These are phyloP conservation scores for Phialophora chinensis DNA, from an alignment of 2,329 filamentous ascomycete genomes.

Conservation along the genomic window DNA sequence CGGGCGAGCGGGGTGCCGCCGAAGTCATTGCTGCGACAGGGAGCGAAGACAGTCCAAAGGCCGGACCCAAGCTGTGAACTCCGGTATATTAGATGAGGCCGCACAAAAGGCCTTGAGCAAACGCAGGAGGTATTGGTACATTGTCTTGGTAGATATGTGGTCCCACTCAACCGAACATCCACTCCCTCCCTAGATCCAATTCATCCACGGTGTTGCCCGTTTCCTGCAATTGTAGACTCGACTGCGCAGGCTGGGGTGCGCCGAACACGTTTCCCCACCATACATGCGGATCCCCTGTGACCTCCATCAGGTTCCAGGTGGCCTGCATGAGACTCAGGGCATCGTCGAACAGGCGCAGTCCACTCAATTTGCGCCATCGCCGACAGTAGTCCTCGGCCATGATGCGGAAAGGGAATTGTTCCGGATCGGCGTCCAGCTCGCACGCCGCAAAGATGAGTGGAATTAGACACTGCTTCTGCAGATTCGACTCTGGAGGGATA, in stretches of 20 bases:
- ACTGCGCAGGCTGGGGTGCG: no score
- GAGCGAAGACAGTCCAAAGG: neutral
- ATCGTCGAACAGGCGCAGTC: neutral
- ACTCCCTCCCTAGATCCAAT: no score
- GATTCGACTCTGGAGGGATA: constrained; percentile 2
- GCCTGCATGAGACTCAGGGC: constrained; percentile 9
- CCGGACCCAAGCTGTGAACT: no score
- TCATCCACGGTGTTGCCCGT: no score
- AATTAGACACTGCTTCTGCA: constrained; percentile 20
- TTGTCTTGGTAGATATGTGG: no score
- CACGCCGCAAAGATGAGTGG: constrained; percentile 11
- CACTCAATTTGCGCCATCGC: constrained; percentile 5
- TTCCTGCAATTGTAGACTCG: no score
- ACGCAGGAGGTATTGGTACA: no score
- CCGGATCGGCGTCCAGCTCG: constrained; percentile 3
- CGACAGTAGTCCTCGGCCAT: constrained; percentile 14
- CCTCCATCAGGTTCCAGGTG: constrained; percentile 1
- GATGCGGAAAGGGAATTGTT: constrained; percentile 11
- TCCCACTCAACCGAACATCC: no score
- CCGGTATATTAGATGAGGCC: no score
- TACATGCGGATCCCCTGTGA: neutral
- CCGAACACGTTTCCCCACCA: constrained; percentile 14
- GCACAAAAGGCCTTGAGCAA: no score
- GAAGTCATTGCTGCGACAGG: constrained; percentile 50
- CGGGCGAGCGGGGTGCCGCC: constrained; percentile 55